Evolutionary conservation across 1,139 yeast species (phyloP).

Genomic region (Blastobotrys ciferrii): DNA sequence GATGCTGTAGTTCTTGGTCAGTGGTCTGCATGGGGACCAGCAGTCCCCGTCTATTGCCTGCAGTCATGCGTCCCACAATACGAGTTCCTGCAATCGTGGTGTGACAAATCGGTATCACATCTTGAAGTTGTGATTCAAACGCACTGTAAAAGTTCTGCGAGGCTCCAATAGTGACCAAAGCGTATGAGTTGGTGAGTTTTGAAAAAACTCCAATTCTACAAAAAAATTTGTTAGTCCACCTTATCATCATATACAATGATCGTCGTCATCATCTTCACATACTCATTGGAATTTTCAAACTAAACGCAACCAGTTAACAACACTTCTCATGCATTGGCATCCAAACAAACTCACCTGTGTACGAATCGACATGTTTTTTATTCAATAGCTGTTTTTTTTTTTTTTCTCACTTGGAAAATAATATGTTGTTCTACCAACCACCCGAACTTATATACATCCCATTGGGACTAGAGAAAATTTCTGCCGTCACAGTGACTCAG

Average conservation of each 20-base stretch:
- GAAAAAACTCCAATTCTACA: constrained; percentile 85
- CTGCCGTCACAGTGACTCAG: background rate
- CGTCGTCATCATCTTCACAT: constrained; percentile 19
- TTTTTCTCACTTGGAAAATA: background rate
- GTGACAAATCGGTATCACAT: constrained; percentile 92
- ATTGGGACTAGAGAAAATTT: background rate
- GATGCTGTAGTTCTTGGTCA: constrained; percentile 98
- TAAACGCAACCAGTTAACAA: constrained; percentile 27
- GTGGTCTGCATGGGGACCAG: constrained; percentile 97
- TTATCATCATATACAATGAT: background rate
- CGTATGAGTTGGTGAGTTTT: constrained; percentile 93
- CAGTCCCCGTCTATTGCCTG: constrained; percentile 97
- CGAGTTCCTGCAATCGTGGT: constrained; percentile 98
- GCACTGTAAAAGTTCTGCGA: constrained; percentile 96
- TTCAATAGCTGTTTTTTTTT: background rate
- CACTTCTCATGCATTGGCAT: background rate
- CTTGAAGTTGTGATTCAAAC: constrained; percentile 96
- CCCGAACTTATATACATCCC: background rate
- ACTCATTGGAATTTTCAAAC: constrained; percentile 95
- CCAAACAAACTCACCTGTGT: constrained; percentile 24
- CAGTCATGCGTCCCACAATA: constrained; percentile 97
- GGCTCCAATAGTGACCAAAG: constrained; percentile 96
- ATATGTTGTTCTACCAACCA: background rate
- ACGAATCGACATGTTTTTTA: constrained; percentile 27
- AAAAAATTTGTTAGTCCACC: constrained; percentile 4